Percentiles rank a stretch among this genome's conserved stretches.
Evolutionary conservation across 495 filamentous ascomycete species (phyloP).

Genomic region (Trichocladium antarcticum): DNA sequence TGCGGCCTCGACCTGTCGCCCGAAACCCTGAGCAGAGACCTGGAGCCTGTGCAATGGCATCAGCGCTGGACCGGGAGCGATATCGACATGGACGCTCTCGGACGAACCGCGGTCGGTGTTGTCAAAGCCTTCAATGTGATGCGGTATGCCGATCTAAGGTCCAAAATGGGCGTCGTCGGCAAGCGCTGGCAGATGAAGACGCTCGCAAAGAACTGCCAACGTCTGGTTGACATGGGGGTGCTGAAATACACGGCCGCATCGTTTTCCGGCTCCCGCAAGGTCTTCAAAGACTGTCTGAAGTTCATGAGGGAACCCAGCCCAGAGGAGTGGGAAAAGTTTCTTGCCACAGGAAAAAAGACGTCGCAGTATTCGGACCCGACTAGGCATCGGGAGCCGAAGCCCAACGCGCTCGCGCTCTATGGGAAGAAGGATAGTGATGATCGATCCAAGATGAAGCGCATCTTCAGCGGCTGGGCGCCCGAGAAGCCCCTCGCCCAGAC

Average conservation of each 20-base stretch:
- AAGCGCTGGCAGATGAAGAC: slow-evolving; percentile 55
- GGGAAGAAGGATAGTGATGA: slow-evolving; percentile 13
- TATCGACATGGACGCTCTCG: slow-evolving; percentile 41
- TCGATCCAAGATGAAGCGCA: slow-evolving; percentile 18
- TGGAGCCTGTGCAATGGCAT: slow-evolving; percentile 38
- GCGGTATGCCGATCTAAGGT: slow-evolving; percentile 50
- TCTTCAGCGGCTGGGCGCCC: slow-evolving; percentile 30
- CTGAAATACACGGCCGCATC: slow-evolving; percentile 57
- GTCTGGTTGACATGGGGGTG: slow-evolving; percentile 57
- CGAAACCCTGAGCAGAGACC: slow-evolving; percentile 29
- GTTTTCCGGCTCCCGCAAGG: slow-evolving; percentile 31
- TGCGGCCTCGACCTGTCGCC: slow-evolving; percentile 23
- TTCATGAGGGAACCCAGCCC: slow-evolving; percentile 61
- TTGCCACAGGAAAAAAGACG: slow-evolving; percentile 29
- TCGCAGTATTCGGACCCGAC: slow-evolving; percentile 26
- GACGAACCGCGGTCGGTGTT: slow-evolving; percentile 37
- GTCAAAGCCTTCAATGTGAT: slow-evolving; percentile 39
- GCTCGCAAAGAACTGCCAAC: slow-evolving; percentile 55
- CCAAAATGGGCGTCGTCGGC: slow-evolving; percentile 45
- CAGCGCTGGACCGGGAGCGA: slow-evolving; percentile 41
- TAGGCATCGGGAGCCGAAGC: slow-evolving; percentile 22
- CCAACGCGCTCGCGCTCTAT: slow-evolving; percentile 22
- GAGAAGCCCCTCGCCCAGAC: slow-evolving; percentile 36
- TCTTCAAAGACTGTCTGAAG: slow-evolving; percentile 55
- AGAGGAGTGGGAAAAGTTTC: slow-evolving; percentile 51